Evolutionary conservation across 208 protist genomes (phyloP).

Genomic region (Porcisia deanei): DNA sequence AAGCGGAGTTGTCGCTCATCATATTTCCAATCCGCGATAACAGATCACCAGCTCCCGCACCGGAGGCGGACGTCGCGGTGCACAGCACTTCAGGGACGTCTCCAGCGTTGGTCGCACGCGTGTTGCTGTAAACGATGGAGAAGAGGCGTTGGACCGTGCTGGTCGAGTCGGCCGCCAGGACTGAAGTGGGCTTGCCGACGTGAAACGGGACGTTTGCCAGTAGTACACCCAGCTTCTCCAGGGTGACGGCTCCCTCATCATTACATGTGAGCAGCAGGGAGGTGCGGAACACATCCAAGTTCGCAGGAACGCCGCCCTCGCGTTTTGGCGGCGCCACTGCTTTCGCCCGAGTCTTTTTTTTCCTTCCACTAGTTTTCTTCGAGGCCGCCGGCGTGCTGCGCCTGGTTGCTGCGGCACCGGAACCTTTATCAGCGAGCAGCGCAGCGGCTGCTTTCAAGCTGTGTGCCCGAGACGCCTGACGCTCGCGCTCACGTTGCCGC

Average conservation of each 20-base stretch:
- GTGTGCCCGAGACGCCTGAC: conserved; percentile 14
- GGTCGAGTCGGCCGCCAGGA: conserved; percentile 24
- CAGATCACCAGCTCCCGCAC: not conserved
- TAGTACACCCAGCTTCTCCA: conserved; percentile 35
- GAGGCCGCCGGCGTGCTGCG: conserved; percentile 1
- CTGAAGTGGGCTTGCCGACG: conserved; percentile 34
- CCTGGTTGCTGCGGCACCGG: not conserved
- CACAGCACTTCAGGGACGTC: conserved; percentile 27
- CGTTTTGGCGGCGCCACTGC: conserved; percentile 9
- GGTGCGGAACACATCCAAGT: conserved; percentile 44
- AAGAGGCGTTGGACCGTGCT: conserved; percentile 35
- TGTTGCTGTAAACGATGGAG: conserved; percentile 20
- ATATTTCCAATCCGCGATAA: not conserved
- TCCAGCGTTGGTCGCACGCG: conserved; percentile 10
- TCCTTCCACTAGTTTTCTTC: conserved; percentile 17
- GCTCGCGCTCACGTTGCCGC: conserved; percentile 21
- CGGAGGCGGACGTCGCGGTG: conserved; percentile 12
- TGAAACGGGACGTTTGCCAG: conserved; percentile 56
- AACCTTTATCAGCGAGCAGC: conserved; percentile 11
- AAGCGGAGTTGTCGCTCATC: conserved; percentile 8
- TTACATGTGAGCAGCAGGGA: conserved; percentile 46
- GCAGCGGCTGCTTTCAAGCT: conserved; percentile 21
- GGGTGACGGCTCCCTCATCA: conserved; percentile 44
- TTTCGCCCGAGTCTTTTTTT: conserved; percentile 17
- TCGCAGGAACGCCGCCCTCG: conserved; percentile 42